These are phyloP conservation scores for Dillenia turbinata DNA, from an alignment of 164 flowering plant genomes.

Conservation along the genomic window DNA sequence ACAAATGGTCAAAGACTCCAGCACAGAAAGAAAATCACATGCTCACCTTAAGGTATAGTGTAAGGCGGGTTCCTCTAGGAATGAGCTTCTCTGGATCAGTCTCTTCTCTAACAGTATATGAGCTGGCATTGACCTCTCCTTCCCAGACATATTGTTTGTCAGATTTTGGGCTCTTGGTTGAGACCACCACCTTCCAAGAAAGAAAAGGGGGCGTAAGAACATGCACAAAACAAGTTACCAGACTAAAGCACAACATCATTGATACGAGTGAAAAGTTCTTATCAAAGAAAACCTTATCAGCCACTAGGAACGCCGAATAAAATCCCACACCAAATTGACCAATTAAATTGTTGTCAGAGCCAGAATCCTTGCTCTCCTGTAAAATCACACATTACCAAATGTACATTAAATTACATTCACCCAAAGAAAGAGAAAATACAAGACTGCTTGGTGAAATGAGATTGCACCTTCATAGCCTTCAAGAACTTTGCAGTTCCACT, in stretches of 20 bases:
- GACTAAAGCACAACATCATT: too few relatives aligned
- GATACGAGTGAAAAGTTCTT: too few relatives aligned
- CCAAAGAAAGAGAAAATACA: background rate
- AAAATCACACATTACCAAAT: conserved; percentile 1
- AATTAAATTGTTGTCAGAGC: conserved; percentile 86
- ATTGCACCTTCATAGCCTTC: conserved; percentile 71
- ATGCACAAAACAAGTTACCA: background rate
- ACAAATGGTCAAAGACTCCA: too few relatives aligned
- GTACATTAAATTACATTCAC: background rate
- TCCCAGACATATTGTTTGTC: conserved; percentile 98
- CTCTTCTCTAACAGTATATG: conserved; percentile 84
- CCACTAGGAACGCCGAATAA: conserved; percentile 90
- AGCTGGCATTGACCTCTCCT: conserved; percentile 88
- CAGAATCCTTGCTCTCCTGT: conserved; percentile 95
- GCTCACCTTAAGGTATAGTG: conserved; percentile 79
- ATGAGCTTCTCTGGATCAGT: conserved; percentile 79
- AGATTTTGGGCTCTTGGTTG: conserved; percentile 92
- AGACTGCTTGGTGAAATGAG: background rate
- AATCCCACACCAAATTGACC: conserved; percentile 99
- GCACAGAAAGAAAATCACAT: background rate
- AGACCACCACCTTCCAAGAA: conserved; percentile 66
- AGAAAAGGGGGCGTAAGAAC: background rate
- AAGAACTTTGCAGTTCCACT: conserved; percentile 98
- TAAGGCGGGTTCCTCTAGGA: conserved; percentile 89
- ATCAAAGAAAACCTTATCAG: conserved; percentile 57